Evolutionary conservation across 1,284 basidiomycete genomes (phyloP), one percentile per base, ranked within the genome.

Genomic region (Sphaerobolus stellatus): DNA sequence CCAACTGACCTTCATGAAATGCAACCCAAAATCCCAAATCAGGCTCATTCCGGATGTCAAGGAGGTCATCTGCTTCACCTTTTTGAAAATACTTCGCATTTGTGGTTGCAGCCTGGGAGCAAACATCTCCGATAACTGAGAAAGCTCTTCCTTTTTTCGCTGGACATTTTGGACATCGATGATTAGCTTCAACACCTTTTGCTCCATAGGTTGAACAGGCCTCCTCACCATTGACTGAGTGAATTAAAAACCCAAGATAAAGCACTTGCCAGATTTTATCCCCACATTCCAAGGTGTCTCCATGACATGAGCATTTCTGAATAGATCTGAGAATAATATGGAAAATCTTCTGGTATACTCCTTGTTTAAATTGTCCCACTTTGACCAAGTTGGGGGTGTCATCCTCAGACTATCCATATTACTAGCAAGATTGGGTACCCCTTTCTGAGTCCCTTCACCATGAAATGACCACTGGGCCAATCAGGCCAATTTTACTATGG

Each of bases 171-270:
- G 67, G 64, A 48, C 68, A 70, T 30, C 68, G 68, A 57, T 59
- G 50, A 38, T 62, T 63, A n/a, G 60, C 64, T 16, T 11, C 52
- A 28, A 59, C 58, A 36, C 57, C 62, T 22, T 55, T 61, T 53
- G 60, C 63, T 3, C 56, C 61, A 40, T 61, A 62, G 25, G 63
- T 66, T 28, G 62, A 59, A 4, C 59, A 27, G 14, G 61, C 62
- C 56, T 69, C 68, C 52, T 71, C 67, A 18, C 57, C 64, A 44
- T 71, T 68, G 46, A 70, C 57, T n/a, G 62, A 65, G 40, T 62
- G 58, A 49, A 68, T 66, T 1, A 63, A 58, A 49, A 70, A 53
- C 0, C 67, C 66, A 4, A 66, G 67, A 49, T 67, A 58, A 16
- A 63, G 53, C 13, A 66, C 52, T 4, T 61, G 61, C 5, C 29